Base-by-base conservation (phyloP, 73 alveolate genomes). In the Halteria grandinella region DNA sequence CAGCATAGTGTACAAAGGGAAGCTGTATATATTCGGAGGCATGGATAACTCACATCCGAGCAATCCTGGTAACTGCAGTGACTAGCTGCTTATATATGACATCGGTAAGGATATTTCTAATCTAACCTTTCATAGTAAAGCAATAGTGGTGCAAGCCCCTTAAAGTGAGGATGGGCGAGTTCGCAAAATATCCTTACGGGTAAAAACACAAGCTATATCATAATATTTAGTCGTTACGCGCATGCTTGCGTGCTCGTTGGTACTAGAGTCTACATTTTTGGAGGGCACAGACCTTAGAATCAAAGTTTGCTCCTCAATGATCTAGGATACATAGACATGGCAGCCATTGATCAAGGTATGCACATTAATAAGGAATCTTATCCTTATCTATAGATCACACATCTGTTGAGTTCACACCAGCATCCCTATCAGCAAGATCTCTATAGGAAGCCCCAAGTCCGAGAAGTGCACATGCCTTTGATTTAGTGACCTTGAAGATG, bases 391-490 rank as follows among this genome's bases (percentile, higher is more conserved):
- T 5, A 39, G 60, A 43, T 5, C 29, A 39, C 21, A 21, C 14
- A 18, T 15, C 20, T 25, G 53, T 41, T 2, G 77, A 32, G 20
- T 60, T 60, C 43, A 21, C 37, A 15, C 58, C 49, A 1, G 10
- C 43, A 5, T 1, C 3, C 7, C 49, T 37, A 8, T 11, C 8
- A 14, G 43, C 37, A 36, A 47, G 18, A 60, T 28, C 49, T 60
- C 10, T 36, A 41, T 36, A 14, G 14, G 58, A 44, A 2, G 43
- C 10, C 39, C 87, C 87, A 15, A 5, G 64, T 10, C 57, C 47
- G 27, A 77, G 88, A 62, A 58, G 81, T 21, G 88, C 88, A 32
- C 80, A 77, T 25, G 58, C 79, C 17, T 41, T 37, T 4, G 25
- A 49, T 0, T 44, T 66, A 45, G 32, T 66, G 12, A 45, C 43